Base-by-base conservation (phyloP, 345 rosid species). In the Eucalyptus brandiana region DNA sequence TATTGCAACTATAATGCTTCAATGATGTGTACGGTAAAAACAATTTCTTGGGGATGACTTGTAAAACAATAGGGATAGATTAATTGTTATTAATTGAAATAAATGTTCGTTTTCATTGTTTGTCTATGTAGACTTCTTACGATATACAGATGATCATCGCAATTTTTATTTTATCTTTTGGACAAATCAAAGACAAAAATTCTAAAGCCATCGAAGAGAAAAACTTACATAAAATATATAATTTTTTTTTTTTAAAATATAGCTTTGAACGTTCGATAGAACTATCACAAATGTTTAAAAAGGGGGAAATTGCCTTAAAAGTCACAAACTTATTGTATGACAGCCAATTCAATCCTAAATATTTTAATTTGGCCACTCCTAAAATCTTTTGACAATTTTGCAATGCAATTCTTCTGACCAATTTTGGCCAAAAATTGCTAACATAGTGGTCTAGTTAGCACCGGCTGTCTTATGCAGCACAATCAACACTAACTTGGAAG, bases 401-500 rank as follows among this genome's bases (percentile, higher is more conserved):
- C 65, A 58, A 58, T 24, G 65, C 28, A 58, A 16, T 58, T 28
- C 6, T 26, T 58, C 65, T 21, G 0, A 12, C 2, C 6, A 58
- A 26, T 53, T 53, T 53, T 53, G 24, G 58, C 24, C 58, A 19
- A 53, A 53, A 53, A 53, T 53, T 19, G 5, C 58, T 53, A 0
- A 53, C 15, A 19, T 53, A 8, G 4, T 58, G 30, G 26, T 58
- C 12, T 24, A 23, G 7, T 58, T 24, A 23, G 4, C 28, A 26
- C 13, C 5, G 0, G 5, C 14, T 11, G 4, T 60, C 67, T 60
- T 60, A 60, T 8, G 32, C 1, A 30, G 4, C 67, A 60, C 4
- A 0, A 12, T 60, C n/a, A 30, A 28, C 30, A 26, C 7, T 24
- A 0, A 12, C 65, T 58, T 11, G 2, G 16, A 58, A 5, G n/a